phyloP scores from a whole-genome alignment of 768 basidiomycete species.

The Chalciporus pseudorubinellus region DNA sequence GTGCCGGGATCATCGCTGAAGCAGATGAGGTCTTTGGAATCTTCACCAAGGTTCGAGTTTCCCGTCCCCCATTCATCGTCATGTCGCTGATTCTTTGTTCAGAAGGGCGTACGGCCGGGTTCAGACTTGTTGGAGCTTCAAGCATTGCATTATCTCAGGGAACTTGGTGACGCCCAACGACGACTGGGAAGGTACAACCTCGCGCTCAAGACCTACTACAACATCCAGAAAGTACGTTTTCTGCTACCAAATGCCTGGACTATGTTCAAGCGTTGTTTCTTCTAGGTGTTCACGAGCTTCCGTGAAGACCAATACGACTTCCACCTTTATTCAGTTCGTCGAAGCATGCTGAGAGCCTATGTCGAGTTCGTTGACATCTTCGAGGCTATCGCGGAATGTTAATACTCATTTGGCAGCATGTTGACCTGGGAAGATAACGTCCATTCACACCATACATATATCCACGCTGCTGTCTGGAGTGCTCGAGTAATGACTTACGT shows the following conservation, averaged over 20 bases:
- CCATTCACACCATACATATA: constrained; percentile 73
- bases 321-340: constrained; percentile 91
- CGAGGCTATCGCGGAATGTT: constrained; percentile 4
- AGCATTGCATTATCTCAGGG: constrained; percentile 79
- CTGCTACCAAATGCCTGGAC: constrained; percentile 1
- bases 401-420: constrained; percentile 45
- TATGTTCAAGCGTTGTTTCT: constrained; percentile 5
- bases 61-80: background rate
- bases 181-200: constrained; percentile 64
- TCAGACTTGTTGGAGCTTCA: constrained; percentile 95
- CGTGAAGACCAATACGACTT: constrained; percentile 99
- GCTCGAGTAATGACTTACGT: constrained; percentile 49
- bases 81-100: constrained; percentile 12
- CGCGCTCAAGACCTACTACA: constrained; percentile 83
- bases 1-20: constrained; percentile 77
- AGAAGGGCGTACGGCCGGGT: constrained; percentile 87
- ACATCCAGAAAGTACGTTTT: constrained; percentile 62
- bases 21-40: constrained; percentile 73
- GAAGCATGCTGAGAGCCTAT: constrained; percentile 85
- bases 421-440: constrained; percentile 80
- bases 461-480: constrained; percentile 68
- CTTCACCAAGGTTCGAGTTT: constrained; percentile 79
- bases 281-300: constrained; percentile 75
- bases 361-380: constrained; percentile 55
- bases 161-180: constrained; percentile 73